phyloP scores from a whole-genome alignment of 1,284 basidiomycete genomes.

The Sanghuangporus weigelae region DNA sequence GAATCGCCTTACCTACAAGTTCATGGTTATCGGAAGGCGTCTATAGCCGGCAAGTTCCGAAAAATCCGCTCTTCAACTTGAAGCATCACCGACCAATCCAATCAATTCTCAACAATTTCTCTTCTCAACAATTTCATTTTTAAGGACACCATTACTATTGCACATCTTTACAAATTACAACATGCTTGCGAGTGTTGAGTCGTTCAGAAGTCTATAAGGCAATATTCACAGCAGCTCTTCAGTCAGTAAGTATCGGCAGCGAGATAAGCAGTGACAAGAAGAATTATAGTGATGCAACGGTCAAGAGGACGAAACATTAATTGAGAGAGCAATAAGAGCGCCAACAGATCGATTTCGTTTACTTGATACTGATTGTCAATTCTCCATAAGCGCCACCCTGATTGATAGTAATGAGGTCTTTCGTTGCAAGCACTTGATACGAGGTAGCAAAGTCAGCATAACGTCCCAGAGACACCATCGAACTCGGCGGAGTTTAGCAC shows the following conservation, averaged over 20 bases:
- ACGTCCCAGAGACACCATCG: not conserved
- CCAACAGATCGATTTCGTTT: not conserved
- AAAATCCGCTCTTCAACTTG: not conserved
- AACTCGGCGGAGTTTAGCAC: not conserved
- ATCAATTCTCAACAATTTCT: not conserved
- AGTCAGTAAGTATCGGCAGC: not conserved
- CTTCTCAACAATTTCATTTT: not conserved
- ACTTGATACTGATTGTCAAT: conserved; percentile 36
- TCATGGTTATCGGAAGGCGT: not conserved
- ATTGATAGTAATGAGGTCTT: conserved; percentile 48
- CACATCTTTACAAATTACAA: too few relatives aligned
- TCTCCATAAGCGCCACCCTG: conserved; percentile 52
- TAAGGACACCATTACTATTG: not conserved
- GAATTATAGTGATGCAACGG: not conserved
- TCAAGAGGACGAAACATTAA: not conserved
- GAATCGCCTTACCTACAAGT: conserved; percentile 1
- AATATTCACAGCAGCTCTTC: not conserved
- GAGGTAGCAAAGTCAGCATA: conserved; percentile 11
- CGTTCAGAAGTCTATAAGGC: too few relatives aligned
- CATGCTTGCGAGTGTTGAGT: too few relatives aligned
- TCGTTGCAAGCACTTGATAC: conserved; percentile 56
- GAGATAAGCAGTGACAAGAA: not conserved
- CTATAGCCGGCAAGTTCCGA: conserved; percentile 12
- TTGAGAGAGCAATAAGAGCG: not conserved
- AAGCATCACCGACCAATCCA: not conserved